Percentiles rank a stretch among this genome's conserved stretches.
phyloP scores from a whole-genome alignment of 345 rosid genomes.

The Eucalyptus paniculata region DNA sequence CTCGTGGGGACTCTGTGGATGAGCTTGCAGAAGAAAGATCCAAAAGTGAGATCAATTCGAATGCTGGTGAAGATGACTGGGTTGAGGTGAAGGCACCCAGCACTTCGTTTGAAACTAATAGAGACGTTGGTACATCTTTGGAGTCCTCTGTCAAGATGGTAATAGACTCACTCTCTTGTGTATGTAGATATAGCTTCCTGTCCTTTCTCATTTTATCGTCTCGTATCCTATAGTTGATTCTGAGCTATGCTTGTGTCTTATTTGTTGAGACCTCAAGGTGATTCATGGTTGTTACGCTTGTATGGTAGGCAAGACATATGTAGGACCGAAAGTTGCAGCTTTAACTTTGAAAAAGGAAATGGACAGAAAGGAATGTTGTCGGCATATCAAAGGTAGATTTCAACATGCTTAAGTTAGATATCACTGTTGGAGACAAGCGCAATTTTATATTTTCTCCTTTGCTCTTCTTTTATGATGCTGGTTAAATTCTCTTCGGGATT shows the following conservation, averaged over 20 bases:
- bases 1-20: neutral
- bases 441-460: too few relatives aligned
- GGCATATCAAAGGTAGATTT: too few relatives aligned
- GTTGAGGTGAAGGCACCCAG: conserved; percentile 49
- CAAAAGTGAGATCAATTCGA: conserved; percentile 9
- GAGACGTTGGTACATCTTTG: neutral
- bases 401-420: too few relatives aligned
- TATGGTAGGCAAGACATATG: neutral
- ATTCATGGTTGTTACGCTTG: neutral
- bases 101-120: conserved; percentile 6
- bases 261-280: neutral
- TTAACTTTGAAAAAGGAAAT: too few relatives aligned
- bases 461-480: too few relatives aligned
- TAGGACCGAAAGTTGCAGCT: neutral
- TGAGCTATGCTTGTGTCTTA: neutral
- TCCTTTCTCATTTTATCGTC: neutral
- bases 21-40: conserved; percentile 6
- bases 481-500: too few relatives aligned
- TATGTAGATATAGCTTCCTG: neutral
- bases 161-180: neutral
- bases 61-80: conserved; percentile 63
- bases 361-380: too few relatives aligned
- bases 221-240: neutral
- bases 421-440: too few relatives aligned
- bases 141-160: neutral